Base-by-base conservation (phyloP, 306 rosid species). In the Crotalaria pallida region DNA sequence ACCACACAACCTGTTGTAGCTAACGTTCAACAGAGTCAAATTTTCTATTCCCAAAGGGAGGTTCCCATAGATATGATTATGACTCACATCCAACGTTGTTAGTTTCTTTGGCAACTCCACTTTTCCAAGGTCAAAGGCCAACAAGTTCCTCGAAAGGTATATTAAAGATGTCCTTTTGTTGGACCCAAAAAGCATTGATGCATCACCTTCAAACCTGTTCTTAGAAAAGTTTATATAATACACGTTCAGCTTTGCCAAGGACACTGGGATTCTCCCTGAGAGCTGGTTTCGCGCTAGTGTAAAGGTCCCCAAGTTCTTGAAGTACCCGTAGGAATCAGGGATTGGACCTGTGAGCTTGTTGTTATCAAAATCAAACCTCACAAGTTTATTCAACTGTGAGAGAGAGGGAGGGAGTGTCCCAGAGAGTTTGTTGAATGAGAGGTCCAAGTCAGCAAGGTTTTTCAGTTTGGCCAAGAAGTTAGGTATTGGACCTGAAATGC, bases 1-100 rank as follows among this genome's bases (percentile, higher is more conserved):
- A 27, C 92, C 89, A 18, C 87, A 87, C 15, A 87, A 40, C 29
- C 79, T 60, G 59, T 82, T 87, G 38, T 84, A 87, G 49, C 92
- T 87, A 17, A 84, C 86, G 15, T 84, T 82, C 36, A 87, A 22
- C 6, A 9, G 11, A 9, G 11, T 2, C 18, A 87, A 38, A 17
- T 50, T 29, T 77, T 82, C 72, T 58, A 84, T 1, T 40, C 12
- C 68, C 21, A 0, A 4, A 0, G 84, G 89, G 11, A 87, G 59
- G 6, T 72, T 41, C 13, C 92, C 92, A 0, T 4, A 48, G 13
- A 84, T 80, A 27, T 64, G 48, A 58, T 87, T 87, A 61, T 84
- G 87, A 23, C 68, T 84, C 7, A 87, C 51, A 50, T 82, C 89
- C 77, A 87, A 6, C 0, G 6, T 7, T 4, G 6, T 19, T 65